phyloP scores from a whole-genome alignment of 495 filamentous ascomycete species.

The Bathelium albidoporum region DNA sequence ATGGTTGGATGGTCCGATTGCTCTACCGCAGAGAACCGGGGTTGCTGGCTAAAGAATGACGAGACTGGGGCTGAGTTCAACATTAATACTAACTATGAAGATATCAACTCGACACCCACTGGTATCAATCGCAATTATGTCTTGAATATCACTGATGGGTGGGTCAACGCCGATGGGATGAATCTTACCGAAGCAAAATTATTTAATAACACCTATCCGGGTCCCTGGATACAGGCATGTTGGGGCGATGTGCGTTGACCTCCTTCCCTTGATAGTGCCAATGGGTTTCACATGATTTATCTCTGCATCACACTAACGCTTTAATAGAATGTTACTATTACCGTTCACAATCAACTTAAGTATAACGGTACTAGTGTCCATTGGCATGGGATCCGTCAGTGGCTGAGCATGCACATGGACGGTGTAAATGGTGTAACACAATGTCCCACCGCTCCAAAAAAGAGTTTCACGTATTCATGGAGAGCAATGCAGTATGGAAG shows the following conservation, averaged over 20 bases:
- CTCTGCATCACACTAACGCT: background rate
- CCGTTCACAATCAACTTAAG: conserved; percentile 23
- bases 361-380: conserved; percentile 24
- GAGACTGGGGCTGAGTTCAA: background rate
- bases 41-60: background rate
- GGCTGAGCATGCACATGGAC: conserved; percentile 21
- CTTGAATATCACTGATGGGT: background rate
- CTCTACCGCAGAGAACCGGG: background rate
- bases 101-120: background rate
- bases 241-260: background rate
- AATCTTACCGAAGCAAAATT: background rate
- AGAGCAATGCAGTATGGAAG: conserved; percentile 26
- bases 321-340: conserved; percentile 20
- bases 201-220: background rate
- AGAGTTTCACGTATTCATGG: conserved; percentile 20
- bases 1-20: background rate
- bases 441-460: conserved; percentile 27
- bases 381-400: conserved; percentile 28
- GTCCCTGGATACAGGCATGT: background rate
- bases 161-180: background rate
- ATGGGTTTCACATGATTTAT: background rate
- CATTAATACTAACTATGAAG: background rate
- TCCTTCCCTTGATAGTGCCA: too few relatives aligned
- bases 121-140: background rate
- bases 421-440: conserved; percentile 27